Evolutionary conservation across 345 rosid species (phyloP), one percentile per base, ranked within the genome.

Genomic region (Physaria fendleri): DNA sequence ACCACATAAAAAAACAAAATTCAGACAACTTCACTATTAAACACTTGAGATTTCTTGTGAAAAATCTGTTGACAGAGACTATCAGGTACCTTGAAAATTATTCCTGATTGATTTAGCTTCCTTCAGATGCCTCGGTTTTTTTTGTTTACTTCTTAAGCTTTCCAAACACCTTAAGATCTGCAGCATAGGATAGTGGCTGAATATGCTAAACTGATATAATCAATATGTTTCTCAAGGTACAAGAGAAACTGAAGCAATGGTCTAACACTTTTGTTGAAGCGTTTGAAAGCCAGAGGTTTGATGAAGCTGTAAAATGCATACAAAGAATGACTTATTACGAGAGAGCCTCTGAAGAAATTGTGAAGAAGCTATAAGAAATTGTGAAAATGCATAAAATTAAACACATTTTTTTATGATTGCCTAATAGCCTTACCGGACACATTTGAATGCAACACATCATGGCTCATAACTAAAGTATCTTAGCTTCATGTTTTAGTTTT

Each of bases 241-340:
- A 78, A 65, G 83, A 80, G 77, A 84, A 82, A 69, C 49, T 88
- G 75, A 73, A 68, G 52, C 73, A 76, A n/a, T 86, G 85, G 80
- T 78, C 77, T 21, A 67, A 79, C 46, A 74, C 83, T 28, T 92
- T 92, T 59, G 78, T 76, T 15, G 54, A 73, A 63, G 84, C 87
- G 11, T 76, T 81, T 42, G 81, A 16, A 47, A 66, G 68, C 62
- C 80, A 28, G 57, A 82, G 74, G 49, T 86, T 71, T 72, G 89
- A 80, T 59, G 96, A 84, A 64, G 93, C 96, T 59, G 50, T 49
- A 37, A 48, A 52, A 48, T 88, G 88, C 59, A 79, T 86, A 67
- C 82, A 77, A 65, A 86, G 93, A 70, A 88, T 86, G 98, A 86
- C 85, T 56, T 92, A 92, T 68, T 92, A 92, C 50, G 76, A 73